Percentiles rank a stretch among this genome's conserved stretches.
Conservation (phyloP, 352 stramenopile genomes). For the Globisporangium paroecandrum region DNA sequence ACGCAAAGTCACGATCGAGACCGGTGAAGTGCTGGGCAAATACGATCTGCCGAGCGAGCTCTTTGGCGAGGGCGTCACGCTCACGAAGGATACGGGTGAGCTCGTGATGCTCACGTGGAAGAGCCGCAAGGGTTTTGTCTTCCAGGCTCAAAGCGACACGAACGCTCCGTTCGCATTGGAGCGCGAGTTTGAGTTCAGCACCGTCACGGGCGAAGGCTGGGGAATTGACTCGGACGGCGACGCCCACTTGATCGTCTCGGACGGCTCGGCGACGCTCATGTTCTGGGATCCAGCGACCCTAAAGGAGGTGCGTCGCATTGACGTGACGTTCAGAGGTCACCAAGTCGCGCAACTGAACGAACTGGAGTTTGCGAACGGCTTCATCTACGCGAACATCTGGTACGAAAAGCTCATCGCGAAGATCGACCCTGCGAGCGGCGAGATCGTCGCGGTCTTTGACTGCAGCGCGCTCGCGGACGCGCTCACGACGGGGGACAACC, state of each 20-base stretch:
- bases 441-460: constrained; percentile 88
- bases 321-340: constrained; percentile 46
- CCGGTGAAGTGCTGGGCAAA: constrained; percentile 70
- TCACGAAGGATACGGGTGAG: constrained; percentile 46
- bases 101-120: constrained; percentile 93
- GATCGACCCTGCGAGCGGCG: constrained; percentile 86
- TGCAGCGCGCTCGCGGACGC: constrained; percentile 54
- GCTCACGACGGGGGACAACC: constrained; percentile 47
- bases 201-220: constrained; percentile 88
- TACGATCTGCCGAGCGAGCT: constrained; percentile 50
- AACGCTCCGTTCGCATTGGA: constrained; percentile 27
- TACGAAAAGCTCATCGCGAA: constrained; percentile 90
- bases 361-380: constrained; percentile 90
- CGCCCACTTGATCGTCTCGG: constrained; percentile 69
- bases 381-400: constrained; percentile 95
- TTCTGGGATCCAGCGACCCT: constrained; percentile 90
- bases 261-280: constrained; percentile 87
- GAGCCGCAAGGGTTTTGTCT: constrained; percentile 84
- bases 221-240: constrained; percentile 84
- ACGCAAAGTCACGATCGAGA: constrained; percentile 83
- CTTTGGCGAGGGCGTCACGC: constrained; percentile 92
- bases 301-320: constrained; percentile 63
- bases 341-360: constrained; percentile 88
- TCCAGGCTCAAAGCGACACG: constrained; percentile 33
- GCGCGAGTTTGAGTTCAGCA: constrained; percentile 73